A percentile compares a stretch with the other conserved stretches of the same genome.
These are phyloP conservation scores for Aspergillus sp. DNA, from an alignment of 2,329 filamentous ascomycete species.

Conservation along the genomic window DNA sequence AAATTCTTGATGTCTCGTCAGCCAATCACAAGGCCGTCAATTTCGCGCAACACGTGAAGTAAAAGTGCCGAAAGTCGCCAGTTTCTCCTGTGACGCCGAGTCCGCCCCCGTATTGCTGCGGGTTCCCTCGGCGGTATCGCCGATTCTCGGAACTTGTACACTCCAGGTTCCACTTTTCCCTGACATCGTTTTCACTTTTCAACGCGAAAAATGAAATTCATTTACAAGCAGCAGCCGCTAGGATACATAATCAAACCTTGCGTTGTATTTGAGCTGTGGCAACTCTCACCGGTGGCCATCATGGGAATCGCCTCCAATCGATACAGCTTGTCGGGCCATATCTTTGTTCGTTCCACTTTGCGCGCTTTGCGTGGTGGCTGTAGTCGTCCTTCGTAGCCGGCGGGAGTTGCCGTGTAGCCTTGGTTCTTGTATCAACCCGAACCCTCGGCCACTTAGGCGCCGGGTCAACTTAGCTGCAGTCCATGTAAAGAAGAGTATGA, in stretches of 20 bases:
- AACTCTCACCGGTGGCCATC: slow-evolving; percentile 7
- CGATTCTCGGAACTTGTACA: slow-evolving; percentile 34
- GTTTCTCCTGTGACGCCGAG: slow-evolving; percentile 19
- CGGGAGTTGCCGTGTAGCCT: not conserved
- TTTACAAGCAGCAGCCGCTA: slow-evolving; percentile 30
- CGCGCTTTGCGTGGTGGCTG: not conserved
- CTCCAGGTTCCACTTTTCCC: slow-evolving; percentile 23
- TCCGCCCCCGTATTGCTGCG: slow-evolving; percentile 35
- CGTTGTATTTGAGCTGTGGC: not conserved
- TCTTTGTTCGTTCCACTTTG: not conserved
- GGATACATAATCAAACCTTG: slow-evolving; percentile 3
- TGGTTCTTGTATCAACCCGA: not conserved
- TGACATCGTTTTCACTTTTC: slow-evolving; percentile 19
- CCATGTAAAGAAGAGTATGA: not conserved
- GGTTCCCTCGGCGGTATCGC: slow-evolving; percentile 28
- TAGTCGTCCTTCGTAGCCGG: not conserved
- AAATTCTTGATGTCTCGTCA: slow-evolving; percentile 16
- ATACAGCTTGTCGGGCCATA: not conserved
- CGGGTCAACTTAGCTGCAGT: not conserved
- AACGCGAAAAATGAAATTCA: slow-evolving; percentile 31
- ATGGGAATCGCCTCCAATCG: not conserved
- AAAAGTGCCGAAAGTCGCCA: slow-evolving; percentile 37
- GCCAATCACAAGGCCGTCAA: slow-evolving; percentile 25
- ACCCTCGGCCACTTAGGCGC: not conserved
- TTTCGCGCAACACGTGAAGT: slow-evolving; percentile 25